Evolutionary conservation across 2,329 filamentous ascomycete species (phyloP).

Genomic region (Phyllosticta ampelicida): DNA sequence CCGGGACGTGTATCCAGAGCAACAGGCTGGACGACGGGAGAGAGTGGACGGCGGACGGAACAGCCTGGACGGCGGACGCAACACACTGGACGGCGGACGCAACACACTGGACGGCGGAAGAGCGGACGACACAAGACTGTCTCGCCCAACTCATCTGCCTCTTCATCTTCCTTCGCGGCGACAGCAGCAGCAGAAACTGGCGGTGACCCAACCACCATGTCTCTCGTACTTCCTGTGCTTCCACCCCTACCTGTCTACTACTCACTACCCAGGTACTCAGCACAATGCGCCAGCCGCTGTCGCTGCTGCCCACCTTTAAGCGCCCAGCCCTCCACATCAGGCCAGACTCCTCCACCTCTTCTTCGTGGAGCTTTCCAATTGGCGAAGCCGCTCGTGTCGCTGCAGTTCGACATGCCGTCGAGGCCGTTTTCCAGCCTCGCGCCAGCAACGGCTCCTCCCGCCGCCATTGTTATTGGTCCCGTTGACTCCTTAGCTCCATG

Average conservation of each 20-base stretch:
- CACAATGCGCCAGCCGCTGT: not conserved
- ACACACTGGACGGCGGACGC: too few species aligned
- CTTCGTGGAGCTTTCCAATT: not conserved
- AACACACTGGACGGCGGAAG: too few species aligned
- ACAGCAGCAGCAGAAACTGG: too few species aligned
- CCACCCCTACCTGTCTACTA: not conserved
- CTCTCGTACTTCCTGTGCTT: not conserved
- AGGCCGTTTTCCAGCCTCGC: not conserved
- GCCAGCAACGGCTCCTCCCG: not conserved
- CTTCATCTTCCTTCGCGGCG: too few species aligned
- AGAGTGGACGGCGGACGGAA: too few species aligned
- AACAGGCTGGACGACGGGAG: too few species aligned
- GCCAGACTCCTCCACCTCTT: not conserved
- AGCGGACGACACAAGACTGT: too few species aligned
- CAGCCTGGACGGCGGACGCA: too few species aligned
- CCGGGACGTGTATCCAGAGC: not conserved
- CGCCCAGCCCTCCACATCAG: not conserved
- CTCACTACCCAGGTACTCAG: too few species aligned
- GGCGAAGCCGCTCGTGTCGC: conserved; percentile 30
- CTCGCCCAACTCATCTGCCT: too few species aligned
- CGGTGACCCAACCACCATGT: not conserved
- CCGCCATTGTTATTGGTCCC: conserved; percentile 8
- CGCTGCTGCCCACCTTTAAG: too few species aligned
- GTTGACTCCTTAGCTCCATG: not conserved
- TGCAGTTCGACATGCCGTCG: conserved; percentile 55